Conservation (phyloP, 2,329 filamentous ascomycete genomes). For the Teratosphaeria epicoccoides region DNA sequence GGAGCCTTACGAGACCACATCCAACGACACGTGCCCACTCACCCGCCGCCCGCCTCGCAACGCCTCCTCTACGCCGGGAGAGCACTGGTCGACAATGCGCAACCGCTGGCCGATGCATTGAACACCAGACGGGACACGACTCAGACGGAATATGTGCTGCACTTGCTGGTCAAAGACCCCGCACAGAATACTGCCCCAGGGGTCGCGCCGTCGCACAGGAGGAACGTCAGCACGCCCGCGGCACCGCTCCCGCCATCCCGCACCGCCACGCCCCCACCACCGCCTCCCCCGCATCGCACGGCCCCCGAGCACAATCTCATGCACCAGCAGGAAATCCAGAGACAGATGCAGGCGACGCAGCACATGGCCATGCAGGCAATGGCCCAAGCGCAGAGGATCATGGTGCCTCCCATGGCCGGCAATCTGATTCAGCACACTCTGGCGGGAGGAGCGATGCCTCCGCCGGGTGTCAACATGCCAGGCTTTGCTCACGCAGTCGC, state of each 20-base stretch:
- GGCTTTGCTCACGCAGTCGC: constrained; percentile 5
- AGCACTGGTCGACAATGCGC: constrained; percentile 39
- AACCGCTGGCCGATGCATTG: constrained; percentile 41
- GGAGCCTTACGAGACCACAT: constrained; percentile 44
- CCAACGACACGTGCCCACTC: constrained; percentile 36
- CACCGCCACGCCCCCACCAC: not conserved
- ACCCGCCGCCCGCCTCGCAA: constrained; percentile 38
- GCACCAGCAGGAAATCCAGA: not conserved
- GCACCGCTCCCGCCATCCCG: not conserved
- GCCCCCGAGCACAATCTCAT: not conserved
- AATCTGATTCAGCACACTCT: not conserved
- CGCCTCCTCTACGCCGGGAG: constrained; percentile 49
- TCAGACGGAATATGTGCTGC: constrained; percentile 25
- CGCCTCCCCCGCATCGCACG: not conserved
- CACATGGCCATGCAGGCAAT: not conserved
- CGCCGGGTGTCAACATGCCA: not conserved
- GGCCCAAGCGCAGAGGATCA: not conserved
- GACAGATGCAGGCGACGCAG: not conserved
- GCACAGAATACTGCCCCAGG: not conserved
- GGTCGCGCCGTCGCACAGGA: not conserved
- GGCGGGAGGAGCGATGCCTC: not conserved
- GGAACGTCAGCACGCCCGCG: not conserved
- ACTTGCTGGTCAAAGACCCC: constrained; percentile 17
- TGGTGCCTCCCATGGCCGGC: not conserved
- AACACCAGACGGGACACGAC: constrained; percentile 39